A percentile compares a stretch with the other conserved stretches of the same genome.
phyloP scores from a whole-genome alignment of 768 basidiomycete species.

The Pleurotus djamor region DNA sequence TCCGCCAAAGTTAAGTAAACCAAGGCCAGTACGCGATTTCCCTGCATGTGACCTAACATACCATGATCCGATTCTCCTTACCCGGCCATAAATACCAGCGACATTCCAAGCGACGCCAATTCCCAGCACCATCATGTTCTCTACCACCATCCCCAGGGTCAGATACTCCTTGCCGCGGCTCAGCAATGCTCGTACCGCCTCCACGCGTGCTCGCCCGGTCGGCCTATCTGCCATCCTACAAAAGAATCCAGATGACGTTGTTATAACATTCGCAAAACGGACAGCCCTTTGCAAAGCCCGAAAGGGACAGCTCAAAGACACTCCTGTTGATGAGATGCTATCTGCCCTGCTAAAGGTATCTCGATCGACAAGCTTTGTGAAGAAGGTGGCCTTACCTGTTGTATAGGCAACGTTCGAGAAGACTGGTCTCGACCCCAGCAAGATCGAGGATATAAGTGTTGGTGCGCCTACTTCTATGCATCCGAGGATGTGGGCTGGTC shows the following conservation, averaged over 20 bases:
- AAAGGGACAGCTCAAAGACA: conserved; percentile 92
- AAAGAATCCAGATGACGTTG: conserved; percentile 81
- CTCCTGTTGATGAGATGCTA: conserved; percentile 84
- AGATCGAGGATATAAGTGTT: conserved; percentile 83
- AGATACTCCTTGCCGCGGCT: neutral
- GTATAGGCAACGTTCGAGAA: conserved; percentile 62
- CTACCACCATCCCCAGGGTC: neutral
- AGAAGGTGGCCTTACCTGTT: no score
- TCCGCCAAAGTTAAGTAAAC: no score
- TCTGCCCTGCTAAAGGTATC: conserved; percentile 75
- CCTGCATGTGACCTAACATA: no score
- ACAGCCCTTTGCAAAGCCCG: conserved; percentile 86
- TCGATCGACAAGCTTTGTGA: neutral
- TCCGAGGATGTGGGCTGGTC: neutral
- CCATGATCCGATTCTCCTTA: no score
- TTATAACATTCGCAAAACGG: conserved; percentile 86
- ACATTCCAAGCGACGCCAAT: no score
- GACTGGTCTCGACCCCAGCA: conserved; percentile 64
- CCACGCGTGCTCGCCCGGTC: conserved; percentile 32
- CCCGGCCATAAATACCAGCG: no score
- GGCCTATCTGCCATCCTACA: conserved; percentile 57
- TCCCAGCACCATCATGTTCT: no score
- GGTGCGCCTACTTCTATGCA: conserved; percentile 36
- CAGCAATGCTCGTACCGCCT: conserved; percentile 34
- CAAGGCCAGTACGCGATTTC: no score